Conservation (phyloP, 2,329 filamentous ascomycete genomes). For the Nigrograna mackinnonii region DNA sequence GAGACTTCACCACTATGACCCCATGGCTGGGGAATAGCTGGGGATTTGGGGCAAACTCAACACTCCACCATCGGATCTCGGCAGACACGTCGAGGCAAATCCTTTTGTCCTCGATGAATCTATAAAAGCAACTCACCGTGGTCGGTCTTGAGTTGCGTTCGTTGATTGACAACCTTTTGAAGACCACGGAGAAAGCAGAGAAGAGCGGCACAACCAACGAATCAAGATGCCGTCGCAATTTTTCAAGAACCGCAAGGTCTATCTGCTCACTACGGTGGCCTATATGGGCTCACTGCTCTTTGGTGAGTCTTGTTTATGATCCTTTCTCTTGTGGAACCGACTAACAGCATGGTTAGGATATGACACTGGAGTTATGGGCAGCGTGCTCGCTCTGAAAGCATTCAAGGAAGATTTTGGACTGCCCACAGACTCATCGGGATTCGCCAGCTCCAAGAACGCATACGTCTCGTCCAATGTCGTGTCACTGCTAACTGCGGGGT, state of each 20-base stretch:
- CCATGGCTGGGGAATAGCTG: neutral
- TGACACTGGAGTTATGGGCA: conserved; percentile 48
- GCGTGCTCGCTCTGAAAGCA: conserved; percentile 42
- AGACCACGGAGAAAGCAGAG: neutral
- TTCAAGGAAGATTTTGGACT: conserved; percentile 48
- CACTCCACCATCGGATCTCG: neutral
- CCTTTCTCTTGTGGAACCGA: neutral
- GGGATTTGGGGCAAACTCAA: neutral
- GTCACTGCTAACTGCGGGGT: conserved; percentile 76
- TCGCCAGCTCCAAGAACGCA: conserved; percentile 37
- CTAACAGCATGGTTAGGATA: conserved; percentile 38
- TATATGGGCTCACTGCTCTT: conserved; percentile 50
- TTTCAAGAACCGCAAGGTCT: conserved; percentile 49
- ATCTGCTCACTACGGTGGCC: conserved; percentile 48
- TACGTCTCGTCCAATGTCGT: conserved; percentile 67
- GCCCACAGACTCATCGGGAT: conserved; percentile 32
- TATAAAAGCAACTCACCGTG: neutral
- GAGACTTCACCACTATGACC: neutral
- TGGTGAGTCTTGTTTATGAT: conserved; percentile 21
- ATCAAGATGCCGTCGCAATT: conserved; percentile 18
- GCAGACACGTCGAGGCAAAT: neutral
- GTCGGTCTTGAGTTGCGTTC: neutral
- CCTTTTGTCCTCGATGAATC: neutral
- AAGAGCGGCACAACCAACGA: neutral
- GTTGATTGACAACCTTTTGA: neutral